Conservation (phyloP, 495 filamentous ascomycete genomes). For the Aspergillus asperescens region DNA sequence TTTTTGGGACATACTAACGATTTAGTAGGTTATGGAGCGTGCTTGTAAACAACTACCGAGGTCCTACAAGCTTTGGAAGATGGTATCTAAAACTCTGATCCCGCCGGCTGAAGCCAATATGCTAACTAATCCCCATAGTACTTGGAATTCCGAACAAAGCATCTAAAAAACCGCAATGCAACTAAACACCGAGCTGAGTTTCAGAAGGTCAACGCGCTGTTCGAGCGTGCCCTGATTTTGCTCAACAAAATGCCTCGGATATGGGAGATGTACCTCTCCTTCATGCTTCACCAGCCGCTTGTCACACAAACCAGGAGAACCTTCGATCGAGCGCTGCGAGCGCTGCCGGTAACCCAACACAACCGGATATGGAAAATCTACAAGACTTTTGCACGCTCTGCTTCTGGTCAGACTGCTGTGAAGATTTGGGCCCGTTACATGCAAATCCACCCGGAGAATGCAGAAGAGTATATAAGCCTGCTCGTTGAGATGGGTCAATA, state of each 20-base stretch:
- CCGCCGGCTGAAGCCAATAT: background rate
- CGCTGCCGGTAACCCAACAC: constrained; percentile 94
- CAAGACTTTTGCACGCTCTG: constrained; percentile 86
- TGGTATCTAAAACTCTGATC: constrained; percentile 49
- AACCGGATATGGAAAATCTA: constrained; percentile 95
- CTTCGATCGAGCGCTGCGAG: constrained; percentile 90
- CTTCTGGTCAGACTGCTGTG: constrained; percentile 83
- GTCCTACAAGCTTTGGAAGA: constrained; percentile 98
- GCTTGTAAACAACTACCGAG: constrained; percentile 84
- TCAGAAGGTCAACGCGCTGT: constrained; percentile 89
- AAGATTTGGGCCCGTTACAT: constrained; percentile 95
- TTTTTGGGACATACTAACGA: background rate
- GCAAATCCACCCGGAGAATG: constrained; percentile 95
- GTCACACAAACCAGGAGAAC: constrained; percentile 85
- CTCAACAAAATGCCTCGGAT: constrained; percentile 99
- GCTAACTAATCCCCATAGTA: constrained; percentile 52
- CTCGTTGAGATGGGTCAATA: constrained; percentile 77
- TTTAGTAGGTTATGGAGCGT: constrained; percentile 63
- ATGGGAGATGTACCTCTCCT: constrained; percentile 97
- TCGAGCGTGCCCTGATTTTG: constrained; percentile 87
- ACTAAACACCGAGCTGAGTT: constrained; percentile 77
- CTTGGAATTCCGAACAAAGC: constrained; percentile 75
- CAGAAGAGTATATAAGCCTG: constrained; percentile 89
- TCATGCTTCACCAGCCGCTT: constrained; percentile 83
- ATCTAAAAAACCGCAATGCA: constrained; percentile 78